These are phyloP conservation scores for Ophiostoma populinum DNA, from an alignment of 2,329 filamentous ascomycete genomes.

Conservation along the genomic window DNA sequence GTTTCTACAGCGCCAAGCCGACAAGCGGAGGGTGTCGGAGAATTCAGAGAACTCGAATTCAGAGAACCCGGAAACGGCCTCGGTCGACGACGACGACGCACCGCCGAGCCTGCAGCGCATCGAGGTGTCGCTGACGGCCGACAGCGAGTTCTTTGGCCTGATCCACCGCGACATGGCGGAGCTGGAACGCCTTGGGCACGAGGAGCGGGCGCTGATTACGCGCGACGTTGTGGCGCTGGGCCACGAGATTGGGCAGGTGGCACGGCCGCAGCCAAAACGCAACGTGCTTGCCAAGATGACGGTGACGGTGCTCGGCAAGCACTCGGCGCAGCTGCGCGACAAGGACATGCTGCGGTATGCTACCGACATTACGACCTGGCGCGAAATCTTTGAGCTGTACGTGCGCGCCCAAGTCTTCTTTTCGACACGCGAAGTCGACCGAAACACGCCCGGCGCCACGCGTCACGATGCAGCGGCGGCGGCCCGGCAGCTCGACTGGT, in stretches of 20 bases:
- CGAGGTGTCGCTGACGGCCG: constrained; percentile 62
- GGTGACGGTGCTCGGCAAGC: constrained; percentile 45
- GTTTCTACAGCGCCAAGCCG: constrained; percentile 43
- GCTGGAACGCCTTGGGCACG: constrained; percentile 48
- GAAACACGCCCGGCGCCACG: constrained; percentile 31
- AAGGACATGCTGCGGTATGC: too few relatives aligned
- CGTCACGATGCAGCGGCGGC: constrained; percentile 50
- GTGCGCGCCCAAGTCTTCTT: constrained; percentile 69
- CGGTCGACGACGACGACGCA: constrained; percentile 3
- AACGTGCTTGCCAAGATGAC: too few relatives aligned
- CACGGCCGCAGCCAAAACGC: constrained; percentile 32
- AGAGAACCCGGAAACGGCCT: too few relatives aligned
- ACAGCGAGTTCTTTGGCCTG: constrained; percentile 63
- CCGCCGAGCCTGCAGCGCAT: constrained; percentile 23
- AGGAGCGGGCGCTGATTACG: constrained; percentile 47
- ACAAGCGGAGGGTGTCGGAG: constrained; percentile 3
- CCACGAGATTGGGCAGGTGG: constrained; percentile 42
- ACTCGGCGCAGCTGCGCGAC: constrained; percentile 23
- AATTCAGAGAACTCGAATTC: too few relatives aligned
- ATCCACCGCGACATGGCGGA: constrained; percentile 54
- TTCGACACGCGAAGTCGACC: constrained; percentile 51
- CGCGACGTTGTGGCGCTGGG: constrained; percentile 47
- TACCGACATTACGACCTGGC: constrained; percentile 58
- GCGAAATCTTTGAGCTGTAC: constrained; percentile 68
- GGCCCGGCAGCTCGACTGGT: constrained; percentile 50